These are phyloP conservation scores for Apiotrichum gracile DNA, from an alignment of 1,284 basidiomycete species.

Conservation along the genomic window DNA sequence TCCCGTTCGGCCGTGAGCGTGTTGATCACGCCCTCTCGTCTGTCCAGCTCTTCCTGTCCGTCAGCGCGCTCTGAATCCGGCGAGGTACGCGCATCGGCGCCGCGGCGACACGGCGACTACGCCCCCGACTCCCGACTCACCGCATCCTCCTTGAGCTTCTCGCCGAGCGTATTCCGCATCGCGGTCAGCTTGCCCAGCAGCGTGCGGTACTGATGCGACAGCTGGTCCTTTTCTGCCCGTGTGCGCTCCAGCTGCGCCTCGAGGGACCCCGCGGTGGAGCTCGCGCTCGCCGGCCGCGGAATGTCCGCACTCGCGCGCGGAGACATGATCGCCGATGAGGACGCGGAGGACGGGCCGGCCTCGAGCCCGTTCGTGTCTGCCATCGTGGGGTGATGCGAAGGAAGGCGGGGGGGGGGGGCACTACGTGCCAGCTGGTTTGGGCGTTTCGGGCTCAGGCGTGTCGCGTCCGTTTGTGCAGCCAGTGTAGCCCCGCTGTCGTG, in stretches of 20 bases:
- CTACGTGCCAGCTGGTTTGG: too few relatives aligned
- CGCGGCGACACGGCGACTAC: too few relatives aligned
- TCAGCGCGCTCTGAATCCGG: background rate
- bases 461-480: too few relatives aligned
- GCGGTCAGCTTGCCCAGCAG: conserved; percentile 82
- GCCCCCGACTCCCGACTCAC: conserved; percentile 49
- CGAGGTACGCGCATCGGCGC: background rate
- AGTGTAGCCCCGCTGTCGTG: too few relatives aligned
- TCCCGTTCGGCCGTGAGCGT: conserved; percentile 69
- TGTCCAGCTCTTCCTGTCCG: conserved; percentile 88
- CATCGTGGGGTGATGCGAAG: background rate
- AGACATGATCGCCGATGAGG: conserved; percentile 2
- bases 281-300: background rate
- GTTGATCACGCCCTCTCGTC: conserved; percentile 72
- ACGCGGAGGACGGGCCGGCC: conserved; percentile 7
- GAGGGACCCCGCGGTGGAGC: conserved; percentile 16
- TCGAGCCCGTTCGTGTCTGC: conserved; percentile 4
- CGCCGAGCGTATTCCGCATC: conserved; percentile 89
- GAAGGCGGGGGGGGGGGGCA: background rate
- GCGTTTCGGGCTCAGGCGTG: too few relatives aligned
- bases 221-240: conserved; percentile 72
- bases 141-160: conserved; percentile 92
- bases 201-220: conserved; percentile 77
- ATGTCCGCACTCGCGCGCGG: conserved; percentile 11
- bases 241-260: conserved; percentile 46